Conservation (phyloP, 2,329 filamentous ascomycete species). For the Drechslerella dactyloides region DNA sequence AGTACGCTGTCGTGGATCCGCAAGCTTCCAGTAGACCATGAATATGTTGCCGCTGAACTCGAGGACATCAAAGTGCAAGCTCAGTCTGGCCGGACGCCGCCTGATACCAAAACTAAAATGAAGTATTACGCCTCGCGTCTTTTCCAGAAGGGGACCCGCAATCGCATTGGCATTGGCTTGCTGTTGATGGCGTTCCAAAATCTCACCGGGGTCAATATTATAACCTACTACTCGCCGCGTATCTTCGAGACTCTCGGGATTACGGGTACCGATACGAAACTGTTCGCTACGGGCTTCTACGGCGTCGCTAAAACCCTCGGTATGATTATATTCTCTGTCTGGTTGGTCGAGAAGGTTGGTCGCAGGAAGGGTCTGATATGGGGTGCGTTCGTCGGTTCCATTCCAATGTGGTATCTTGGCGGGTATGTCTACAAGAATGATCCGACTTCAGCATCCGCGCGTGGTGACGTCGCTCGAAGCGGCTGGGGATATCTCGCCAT, state of each 20-base stretch:
- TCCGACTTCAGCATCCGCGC: slow-evolving; percentile 2
- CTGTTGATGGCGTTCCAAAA: slow-evolving; percentile 83
- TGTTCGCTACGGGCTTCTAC: slow-evolving; percentile 77
- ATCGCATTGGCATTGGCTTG: slow-evolving; percentile 73
- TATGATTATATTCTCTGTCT: slow-evolving; percentile 70
- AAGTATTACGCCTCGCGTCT: slow-evolving; percentile 20
- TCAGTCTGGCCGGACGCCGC: slow-evolving; percentile 31
- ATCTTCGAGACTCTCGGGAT: slow-evolving; percentile 73
- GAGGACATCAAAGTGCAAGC: slow-evolving; percentile 56
- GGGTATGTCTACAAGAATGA: slow-evolving; percentile 61
- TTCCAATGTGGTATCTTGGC: slow-evolving; percentile 73
- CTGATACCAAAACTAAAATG: background rate
- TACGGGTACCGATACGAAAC: slow-evolving; percentile 60
- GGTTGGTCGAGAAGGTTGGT: slow-evolving; percentile 73
- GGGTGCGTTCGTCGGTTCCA: slow-evolving; percentile 68
- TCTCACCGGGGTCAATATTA: slow-evolving; percentile 68
- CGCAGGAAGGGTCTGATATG: slow-evolving; percentile 68
- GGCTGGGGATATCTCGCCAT: slow-evolving; percentile 41
- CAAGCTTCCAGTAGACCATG: slow-evolving; percentile 57
- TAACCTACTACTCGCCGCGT: slow-evolving; percentile 73
- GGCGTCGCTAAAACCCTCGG: slow-evolving; percentile 73
- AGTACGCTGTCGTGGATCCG: slow-evolving; percentile 57
- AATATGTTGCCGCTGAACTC: slow-evolving; percentile 58
- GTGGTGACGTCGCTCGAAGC: slow-evolving; percentile 16
- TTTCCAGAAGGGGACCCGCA: slow-evolving; percentile 60